These are phyloP conservation scores for Aotearoamyces nothofagi DNA, from an alignment of 2,329 filamentous ascomycete species.

Conservation along the genomic window DNA sequence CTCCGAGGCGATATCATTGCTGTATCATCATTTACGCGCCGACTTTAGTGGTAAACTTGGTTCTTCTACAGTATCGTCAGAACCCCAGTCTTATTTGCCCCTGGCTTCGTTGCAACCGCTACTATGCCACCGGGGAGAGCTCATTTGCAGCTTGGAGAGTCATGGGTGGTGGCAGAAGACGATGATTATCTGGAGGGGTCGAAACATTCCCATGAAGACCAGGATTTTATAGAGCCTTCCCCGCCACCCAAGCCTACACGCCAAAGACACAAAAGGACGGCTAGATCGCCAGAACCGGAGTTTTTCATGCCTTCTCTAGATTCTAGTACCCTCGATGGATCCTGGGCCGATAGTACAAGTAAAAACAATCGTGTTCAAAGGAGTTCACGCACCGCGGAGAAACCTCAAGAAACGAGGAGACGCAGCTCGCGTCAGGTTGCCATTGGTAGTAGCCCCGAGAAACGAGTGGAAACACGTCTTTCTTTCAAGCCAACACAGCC, in stretches of 20 bases:
- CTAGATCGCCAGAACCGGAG: slow-evolving; percentile 17
- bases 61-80: too few relatives aligned
- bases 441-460: slow-evolving; percentile 11
- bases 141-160: slow-evolving; percentile 1
- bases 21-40: too few relatives aligned
- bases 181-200: background rate
- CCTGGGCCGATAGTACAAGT: slow-evolving; percentile 12
- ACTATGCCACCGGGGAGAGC: too few relatives aligned
- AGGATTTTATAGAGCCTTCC: slow-evolving; percentile 1
- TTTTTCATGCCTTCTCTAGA: slow-evolving; percentile 20
- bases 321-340: slow-evolving; percentile 14
- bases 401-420: slow-evolving; percentile 8
- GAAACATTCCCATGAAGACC: slow-evolving; percentile 1
- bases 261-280: slow-evolving; percentile 1
- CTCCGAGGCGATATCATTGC: too few relatives aligned
- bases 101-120: too few relatives aligned
- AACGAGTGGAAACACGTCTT: too few relatives aligned
- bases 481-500: too few relatives aligned
- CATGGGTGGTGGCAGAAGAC: slow-evolving; percentile 1
- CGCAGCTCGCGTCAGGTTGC: slow-evolving; percentile 7
- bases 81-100: too few relatives aligned
- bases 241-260: background rate
- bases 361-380: slow-evolving; percentile 7
- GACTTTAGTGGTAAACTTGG: too few relatives aligned
- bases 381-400: slow-evolving; percentile 6